Conservation (phyloP, 768 basidiomycete genomes). For the Tricholoma bakamatsutake region DNA sequence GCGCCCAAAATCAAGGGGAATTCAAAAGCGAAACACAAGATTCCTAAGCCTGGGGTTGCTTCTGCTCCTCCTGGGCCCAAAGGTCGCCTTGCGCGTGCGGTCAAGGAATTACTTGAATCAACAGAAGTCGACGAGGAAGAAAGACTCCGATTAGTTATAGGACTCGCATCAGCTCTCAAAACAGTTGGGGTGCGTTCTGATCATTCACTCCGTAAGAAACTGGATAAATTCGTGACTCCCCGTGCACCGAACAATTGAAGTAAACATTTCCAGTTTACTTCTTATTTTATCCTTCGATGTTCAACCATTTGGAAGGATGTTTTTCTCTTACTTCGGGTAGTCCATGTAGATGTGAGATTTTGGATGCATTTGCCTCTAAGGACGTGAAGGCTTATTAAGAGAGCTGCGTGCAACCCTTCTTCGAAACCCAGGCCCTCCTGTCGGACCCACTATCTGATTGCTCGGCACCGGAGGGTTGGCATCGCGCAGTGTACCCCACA, state of each 20-base stretch:
- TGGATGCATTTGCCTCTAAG: not conserved
- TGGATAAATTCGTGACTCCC: constrained; percentile 50
- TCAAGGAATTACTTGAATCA: constrained; percentile 57
- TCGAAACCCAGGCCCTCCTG: constrained; percentile 25
- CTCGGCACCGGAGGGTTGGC: constrained; percentile 23
- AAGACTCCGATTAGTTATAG: constrained; percentile 37
- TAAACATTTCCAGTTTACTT: not conserved
- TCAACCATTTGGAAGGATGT: not conserved
- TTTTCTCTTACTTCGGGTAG: not conserved
- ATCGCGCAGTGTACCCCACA: constrained; percentile 25
- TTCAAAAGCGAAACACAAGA: constrained; percentile 44
- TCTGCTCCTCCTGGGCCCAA: constrained; percentile 46
- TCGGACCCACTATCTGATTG: constrained; percentile 24
- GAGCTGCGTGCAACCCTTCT: constrained; percentile 10
- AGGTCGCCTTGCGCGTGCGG: constrained; percentile 63
- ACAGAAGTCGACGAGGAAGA: constrained; percentile 42
- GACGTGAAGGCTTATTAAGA: not conserved
- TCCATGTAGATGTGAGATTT: not conserved
- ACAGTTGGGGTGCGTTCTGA: constrained; percentile 53
- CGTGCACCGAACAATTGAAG: constrained; percentile 6
- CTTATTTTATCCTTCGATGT: not conserved
- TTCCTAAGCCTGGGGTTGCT: constrained; percentile 33
- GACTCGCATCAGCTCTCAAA: constrained; percentile 45
- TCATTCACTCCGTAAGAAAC: constrained; percentile 62
- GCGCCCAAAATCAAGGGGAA: constrained; percentile 62